phyloP scores from a whole-genome alignment of 2,329 filamentous ascomycete species.

The Aspergillus pseudonomiae region DNA sequence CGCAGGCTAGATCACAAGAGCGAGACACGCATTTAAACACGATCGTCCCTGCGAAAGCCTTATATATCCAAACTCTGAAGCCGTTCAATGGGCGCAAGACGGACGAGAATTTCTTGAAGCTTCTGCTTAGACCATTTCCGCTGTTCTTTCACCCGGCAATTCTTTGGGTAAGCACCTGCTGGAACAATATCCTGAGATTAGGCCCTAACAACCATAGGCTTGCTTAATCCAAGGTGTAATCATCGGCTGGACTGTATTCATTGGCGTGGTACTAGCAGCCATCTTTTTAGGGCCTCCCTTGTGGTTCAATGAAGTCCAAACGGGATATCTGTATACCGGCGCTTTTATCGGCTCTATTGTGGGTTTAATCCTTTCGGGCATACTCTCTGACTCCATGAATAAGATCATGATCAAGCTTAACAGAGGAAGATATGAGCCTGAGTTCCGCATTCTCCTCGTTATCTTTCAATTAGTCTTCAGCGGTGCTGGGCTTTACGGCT shows the following conservation, averaged over 20 bases:
- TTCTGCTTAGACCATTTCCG: constrained; percentile 73
- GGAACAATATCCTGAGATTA: not conserved
- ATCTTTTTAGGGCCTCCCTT: constrained; percentile 80
- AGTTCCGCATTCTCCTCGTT: constrained; percentile 83
- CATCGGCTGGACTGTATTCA: constrained; percentile 95
- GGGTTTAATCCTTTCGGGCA: constrained; percentile 75
- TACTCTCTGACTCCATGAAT: constrained; percentile 73
- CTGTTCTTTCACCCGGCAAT: constrained; percentile 84
- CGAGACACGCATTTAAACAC: constrained; percentile 13
- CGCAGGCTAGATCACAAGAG: not conserved
- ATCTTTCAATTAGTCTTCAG: constrained; percentile 79
- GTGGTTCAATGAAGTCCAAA: constrained; percentile 78
- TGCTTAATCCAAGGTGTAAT: constrained; percentile 82
- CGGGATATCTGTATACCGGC: constrained; percentile 84
- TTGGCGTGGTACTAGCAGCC: constrained; percentile 78
- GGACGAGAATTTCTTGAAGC: constrained; percentile 69
- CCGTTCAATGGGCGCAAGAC: constrained; percentile 83
- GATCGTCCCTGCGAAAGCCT: constrained; percentile 51
- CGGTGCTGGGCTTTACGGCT: constrained; percentile 79
- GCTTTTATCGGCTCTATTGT: constrained; percentile 81
- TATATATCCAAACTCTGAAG: constrained; percentile 63
- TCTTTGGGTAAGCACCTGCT: constrained; percentile 61
- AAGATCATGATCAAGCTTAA: constrained; percentile 73
- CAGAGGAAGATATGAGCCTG: constrained; percentile 82
- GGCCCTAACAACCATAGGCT: constrained; percentile 38